phyloP scores from a whole-genome alignment of 345 rosid genomes.

The Euphorbia peplus region DNA sequence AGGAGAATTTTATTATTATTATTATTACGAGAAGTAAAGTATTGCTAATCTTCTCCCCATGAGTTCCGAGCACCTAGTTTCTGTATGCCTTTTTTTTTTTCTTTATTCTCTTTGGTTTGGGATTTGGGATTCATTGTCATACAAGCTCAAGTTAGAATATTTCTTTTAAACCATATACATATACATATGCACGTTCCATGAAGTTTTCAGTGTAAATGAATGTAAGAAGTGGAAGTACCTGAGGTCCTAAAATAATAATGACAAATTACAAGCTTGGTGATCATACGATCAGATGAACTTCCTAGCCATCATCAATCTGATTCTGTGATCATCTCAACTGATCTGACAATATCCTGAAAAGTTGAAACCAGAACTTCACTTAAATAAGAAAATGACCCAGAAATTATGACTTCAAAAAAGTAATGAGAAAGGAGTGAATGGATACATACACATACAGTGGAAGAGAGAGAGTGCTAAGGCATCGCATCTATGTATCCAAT shows the following conservation, averaged over 20 bases:
- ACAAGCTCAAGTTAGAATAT: conserved; percentile 4
- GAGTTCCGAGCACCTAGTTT: conserved; percentile 11
- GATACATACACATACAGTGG: not conserved
- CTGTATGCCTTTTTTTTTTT: not conserved
- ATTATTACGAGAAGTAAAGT: conserved; percentile 14
- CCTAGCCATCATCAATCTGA: conserved; percentile 16
- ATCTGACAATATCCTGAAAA: conserved; percentile 19
- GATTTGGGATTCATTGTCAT: not conserved
- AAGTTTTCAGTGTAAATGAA: not conserved
- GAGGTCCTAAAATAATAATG: conserved; percentile 17
- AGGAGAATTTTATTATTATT: conserved; percentile 3
- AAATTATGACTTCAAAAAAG: not conserved
- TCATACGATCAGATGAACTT: conserved; percentile 6
- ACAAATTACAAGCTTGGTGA: conserved; percentile 28
- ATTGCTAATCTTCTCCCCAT: not conserved
- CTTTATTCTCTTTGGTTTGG: not conserved
- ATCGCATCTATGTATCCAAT: conserved; percentile 25
- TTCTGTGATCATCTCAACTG: conserved; percentile 15
- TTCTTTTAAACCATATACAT: not conserved
- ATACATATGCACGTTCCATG: not conserved
- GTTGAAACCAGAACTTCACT: conserved; percentile 15
- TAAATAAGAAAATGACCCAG: conserved; percentile 6
- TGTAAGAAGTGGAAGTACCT: conserved; percentile 7
- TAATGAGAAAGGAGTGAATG: not conserved
- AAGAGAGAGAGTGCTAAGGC: not conserved